A percentile compares a stretch with the other conserved stretches of the same genome.
phyloP scores from a whole-genome alignment of 805 yeast species.

The Candida tallmaniae region DNA sequence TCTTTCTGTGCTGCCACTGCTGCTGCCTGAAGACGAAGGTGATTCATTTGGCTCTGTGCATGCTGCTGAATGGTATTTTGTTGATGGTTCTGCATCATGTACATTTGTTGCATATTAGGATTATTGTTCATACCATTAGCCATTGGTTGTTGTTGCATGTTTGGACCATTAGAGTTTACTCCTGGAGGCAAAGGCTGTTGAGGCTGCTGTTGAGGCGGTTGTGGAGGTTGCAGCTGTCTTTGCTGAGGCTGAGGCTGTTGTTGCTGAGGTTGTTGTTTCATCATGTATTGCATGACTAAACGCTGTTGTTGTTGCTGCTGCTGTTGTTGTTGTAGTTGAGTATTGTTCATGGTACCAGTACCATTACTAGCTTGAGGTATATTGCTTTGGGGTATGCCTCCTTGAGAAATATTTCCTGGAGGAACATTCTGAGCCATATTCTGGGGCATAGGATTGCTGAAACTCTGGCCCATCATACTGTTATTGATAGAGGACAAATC shows the following conservation, averaged over 20 bases:
- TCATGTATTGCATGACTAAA: conserved; percentile 9
- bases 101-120: conserved; percentile 23
- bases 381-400: too few relatives aligned
- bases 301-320: conserved; percentile 12
- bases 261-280: conserved; percentile 9
- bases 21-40: conserved; percentile 41
- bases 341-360: conserved; percentile 5
- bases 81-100: conserved; percentile 19
- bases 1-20: conserved; percentile 20
- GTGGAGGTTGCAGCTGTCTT: not conserved
- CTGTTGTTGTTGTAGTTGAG: conserved; percentile 8
- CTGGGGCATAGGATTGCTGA: not conserved
- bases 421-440: too few relatives aligned
- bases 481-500: conserved; percentile 23
- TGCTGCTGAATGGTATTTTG: conserved; percentile 37
- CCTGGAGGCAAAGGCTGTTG: conserved; percentile 1
- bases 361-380: too few relatives aligned
- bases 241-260: conserved; percentile 1
- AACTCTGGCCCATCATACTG: not conserved
- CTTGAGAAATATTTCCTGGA: too few relatives aligned
- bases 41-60: conserved; percentile 49
- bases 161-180: too few relatives aligned
- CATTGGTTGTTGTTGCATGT: not conserved
- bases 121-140: conserved; percentile 5
- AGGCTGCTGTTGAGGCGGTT: conserved; percentile 1